A percentile compares a stretch with the other conserved stretches of the same genome.
Conservation (phyloP, 352 stramenopile species). For the Phytophthora tubulina region DNA sequence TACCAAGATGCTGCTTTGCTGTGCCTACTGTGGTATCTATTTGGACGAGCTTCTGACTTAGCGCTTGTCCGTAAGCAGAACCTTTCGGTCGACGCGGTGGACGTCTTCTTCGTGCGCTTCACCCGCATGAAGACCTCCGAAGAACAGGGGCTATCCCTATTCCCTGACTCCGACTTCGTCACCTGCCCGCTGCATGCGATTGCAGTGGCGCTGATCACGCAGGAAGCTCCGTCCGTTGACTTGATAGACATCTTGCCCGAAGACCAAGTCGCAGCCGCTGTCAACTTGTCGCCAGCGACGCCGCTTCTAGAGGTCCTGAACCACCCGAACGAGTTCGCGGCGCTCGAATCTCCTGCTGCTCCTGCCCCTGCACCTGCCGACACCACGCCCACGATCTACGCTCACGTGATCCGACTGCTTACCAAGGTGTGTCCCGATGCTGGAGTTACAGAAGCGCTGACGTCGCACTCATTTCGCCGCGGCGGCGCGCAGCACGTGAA, state of each 20-base stretch:
- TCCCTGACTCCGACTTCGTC: neutral
- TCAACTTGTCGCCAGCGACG: neutral
- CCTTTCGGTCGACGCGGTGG: constrained; percentile 24
- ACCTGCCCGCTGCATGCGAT: constrained; percentile 36
- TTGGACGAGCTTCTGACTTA: neutral
- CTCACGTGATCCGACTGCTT: constrained; percentile 38
- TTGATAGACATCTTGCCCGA: constrained; percentile 20
- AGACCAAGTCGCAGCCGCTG: neutral
- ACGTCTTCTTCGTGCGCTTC: constrained; percentile 31
- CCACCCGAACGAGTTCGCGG: neutral
- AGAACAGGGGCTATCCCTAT: constrained; percentile 42
- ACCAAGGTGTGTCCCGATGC: constrained; percentile 11
- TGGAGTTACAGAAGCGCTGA: constrained; percentile 22
- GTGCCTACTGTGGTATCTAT: neutral
- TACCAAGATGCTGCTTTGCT: neutral
- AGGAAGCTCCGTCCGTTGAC: neutral
- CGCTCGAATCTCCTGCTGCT: neutral
- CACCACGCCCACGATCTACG: constrained; percentile 3
- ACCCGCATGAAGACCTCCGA: constrained; percentile 41
- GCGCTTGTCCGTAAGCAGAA: neutral
- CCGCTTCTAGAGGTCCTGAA: neutral
- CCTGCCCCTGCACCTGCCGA: neutral
- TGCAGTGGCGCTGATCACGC: constrained; percentile 8
- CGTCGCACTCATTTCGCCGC: constrained; percentile 37
- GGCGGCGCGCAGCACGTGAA: constrained; percentile 26